Conservation (phyloP, 1,284 basidiomycete genomes). For the Anthracocystis panici-leucophaei region DNA sequence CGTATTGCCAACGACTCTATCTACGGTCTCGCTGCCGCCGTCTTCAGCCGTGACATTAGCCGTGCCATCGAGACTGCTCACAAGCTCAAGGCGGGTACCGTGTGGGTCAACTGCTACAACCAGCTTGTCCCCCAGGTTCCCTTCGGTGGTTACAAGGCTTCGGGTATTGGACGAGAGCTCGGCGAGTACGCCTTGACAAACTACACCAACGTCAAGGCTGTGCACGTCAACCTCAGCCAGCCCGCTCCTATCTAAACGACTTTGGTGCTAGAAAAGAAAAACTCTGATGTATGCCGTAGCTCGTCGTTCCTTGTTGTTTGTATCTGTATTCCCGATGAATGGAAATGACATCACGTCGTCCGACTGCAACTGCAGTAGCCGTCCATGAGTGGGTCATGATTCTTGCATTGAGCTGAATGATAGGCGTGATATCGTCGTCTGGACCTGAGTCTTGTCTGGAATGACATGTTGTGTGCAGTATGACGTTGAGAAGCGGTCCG, state of each 20-base stretch:
- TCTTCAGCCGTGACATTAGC: constrained; percentile 84
- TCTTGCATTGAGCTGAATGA: no score
- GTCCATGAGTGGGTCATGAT: no score
- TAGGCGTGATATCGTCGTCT: no score
- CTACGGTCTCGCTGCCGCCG: constrained; percentile 86
- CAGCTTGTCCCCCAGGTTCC: constrained; percentile 47
- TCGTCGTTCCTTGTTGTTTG: constrained; percentile 3
- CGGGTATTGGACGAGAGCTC: constrained; percentile 66
- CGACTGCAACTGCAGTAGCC: background rate
- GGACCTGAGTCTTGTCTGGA: no score
- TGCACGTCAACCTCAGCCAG: constrained; percentile 79
- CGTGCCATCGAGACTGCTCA: constrained; percentile 81
- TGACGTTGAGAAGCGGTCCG: no score
- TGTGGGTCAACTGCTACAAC: constrained; percentile 77
- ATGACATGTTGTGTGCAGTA: no score
- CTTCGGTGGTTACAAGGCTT: constrained; percentile 60
- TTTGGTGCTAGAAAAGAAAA: background rate
- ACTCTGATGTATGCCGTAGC: background rate
- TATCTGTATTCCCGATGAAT: constrained; percentile 31
- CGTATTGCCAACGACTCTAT: constrained; percentile 81
- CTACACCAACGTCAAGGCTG: constrained; percentile 84
- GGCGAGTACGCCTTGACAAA: constrained; percentile 72
- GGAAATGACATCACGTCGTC: constrained; percentile 17
- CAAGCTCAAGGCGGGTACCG: constrained; percentile 83
- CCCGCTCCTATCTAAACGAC: constrained; percentile 55